Evolutionary conservation across 352 stramenopile genomes (phyloP).

Genomic region (Phytophthora citricola): DNA sequence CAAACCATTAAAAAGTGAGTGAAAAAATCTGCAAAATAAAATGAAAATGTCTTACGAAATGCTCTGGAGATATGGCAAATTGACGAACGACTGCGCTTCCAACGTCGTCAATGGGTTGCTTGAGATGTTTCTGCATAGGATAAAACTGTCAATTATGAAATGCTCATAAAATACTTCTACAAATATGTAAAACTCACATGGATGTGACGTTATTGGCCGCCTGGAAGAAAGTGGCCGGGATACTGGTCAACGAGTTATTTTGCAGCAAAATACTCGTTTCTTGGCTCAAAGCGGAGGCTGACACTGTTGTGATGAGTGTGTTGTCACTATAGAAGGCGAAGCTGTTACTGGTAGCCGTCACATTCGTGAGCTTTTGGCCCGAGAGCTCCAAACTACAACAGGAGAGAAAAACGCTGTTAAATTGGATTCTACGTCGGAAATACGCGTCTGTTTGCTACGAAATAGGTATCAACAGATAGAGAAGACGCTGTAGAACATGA

Average conservation of each 20-base stretch:
- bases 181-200: constrained; percentile 39
- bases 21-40: not conserved
- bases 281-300: constrained; percentile 29
- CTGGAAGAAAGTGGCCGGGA: constrained; percentile 56
- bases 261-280: constrained; percentile 51
- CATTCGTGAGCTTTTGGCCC: constrained; percentile 40
- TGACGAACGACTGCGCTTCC: constrained; percentile 52
- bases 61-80: constrained; percentile 46
- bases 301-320: constrained; percentile 21
- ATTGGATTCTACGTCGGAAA: not conserved
- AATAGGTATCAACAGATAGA: constrained; percentile 1
- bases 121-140: constrained; percentile 49
- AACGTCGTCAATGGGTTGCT: constrained; percentile 65
- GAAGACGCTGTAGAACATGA: constrained; percentile 2
- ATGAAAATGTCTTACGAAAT: constrained; percentile 44
- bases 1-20: constrained; percentile 6
- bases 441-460: not conserved
- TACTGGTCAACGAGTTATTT: constrained; percentile 52
- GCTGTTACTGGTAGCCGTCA: constrained; percentile 26
- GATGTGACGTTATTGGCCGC: constrained; percentile 42
- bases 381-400: constrained; percentile 49
- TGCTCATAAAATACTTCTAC: not conserved
- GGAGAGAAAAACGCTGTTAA: not conserved
- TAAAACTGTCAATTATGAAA: constrained; percentile 3
- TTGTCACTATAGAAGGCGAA: constrained; percentile 44